Conservation (phyloP, 2,329 filamentous ascomycete species). For the Pseudogymnoascus verrucosus region DNA sequence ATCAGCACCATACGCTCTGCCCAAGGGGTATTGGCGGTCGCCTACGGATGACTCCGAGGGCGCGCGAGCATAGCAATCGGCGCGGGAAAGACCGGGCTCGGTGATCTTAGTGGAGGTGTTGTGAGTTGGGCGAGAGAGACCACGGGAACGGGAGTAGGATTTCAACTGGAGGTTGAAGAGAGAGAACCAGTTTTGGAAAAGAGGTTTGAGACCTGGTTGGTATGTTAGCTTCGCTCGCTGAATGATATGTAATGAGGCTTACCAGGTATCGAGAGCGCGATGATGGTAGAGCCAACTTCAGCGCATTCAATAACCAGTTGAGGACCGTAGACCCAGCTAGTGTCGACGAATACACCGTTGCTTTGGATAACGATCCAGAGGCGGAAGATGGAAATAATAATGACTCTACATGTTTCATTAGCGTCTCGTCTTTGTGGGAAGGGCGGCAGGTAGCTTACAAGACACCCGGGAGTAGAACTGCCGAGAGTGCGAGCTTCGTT, state of each 20-base stretch:
- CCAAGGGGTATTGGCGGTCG: background rate
- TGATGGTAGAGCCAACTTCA: constrained; percentile 20
- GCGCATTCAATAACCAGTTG: constrained; percentile 19
- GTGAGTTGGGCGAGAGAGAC: background rate
- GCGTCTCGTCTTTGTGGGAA: background rate
- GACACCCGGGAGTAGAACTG: constrained; percentile 33
- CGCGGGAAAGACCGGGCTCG: background rate
- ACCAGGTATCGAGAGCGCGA: constrained; percentile 19
- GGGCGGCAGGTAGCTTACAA: constrained; percentile 24
- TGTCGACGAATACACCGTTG: constrained; percentile 13
- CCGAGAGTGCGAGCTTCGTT: constrained; percentile 39
- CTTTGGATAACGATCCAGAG: constrained; percentile 13
- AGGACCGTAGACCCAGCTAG: constrained; percentile 20
- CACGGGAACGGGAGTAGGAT: background rate
- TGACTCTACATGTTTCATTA: background rate
- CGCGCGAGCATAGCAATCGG: background rate
- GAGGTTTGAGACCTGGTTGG: background rate
- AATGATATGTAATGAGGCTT: background rate
- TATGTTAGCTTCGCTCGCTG: background rate
- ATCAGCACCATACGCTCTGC: background rate
- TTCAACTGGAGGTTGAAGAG: background rate
- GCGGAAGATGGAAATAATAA: constrained; percentile 8
- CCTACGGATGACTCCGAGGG: background rate
- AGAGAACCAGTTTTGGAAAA: background rate
- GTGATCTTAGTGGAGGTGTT: background rate